A percentile compares a stretch with the other conserved stretches of the same genome.
These are phyloP conservation scores for Betula pendula DNA, from an alignment of 306 rosid genomes.

Conservation along the genomic window DNA sequence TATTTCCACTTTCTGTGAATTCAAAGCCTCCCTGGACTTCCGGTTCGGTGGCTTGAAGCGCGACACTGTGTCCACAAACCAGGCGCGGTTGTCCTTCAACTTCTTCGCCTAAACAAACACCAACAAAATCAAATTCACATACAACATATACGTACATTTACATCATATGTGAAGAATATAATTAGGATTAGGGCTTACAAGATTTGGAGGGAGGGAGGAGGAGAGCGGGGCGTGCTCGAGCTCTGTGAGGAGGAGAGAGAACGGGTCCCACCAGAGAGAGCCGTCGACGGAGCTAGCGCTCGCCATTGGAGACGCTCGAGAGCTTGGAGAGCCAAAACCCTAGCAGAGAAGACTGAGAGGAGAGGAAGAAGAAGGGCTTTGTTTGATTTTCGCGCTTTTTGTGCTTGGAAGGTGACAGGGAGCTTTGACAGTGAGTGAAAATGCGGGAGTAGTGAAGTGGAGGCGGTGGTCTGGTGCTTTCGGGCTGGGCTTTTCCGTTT, in stretches of 20 bases:
- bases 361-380: slow-evolving; percentile 29
- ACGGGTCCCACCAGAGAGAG: slow-evolving; percentile 94
- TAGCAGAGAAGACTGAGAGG: slow-evolving; percentile 11
- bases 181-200: slow-evolving; percentile 45
- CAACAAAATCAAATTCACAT: slow-evolving; percentile 18
- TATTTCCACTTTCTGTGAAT: slow-evolving; percentile 56
- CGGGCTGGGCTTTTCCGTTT: not conserved
- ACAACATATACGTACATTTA: not conserved
- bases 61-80: slow-evolving; percentile 67
- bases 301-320: slow-evolving; percentile 51
- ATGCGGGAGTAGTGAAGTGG: not conserved
- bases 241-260: slow-evolving; percentile 61
- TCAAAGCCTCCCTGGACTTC: slow-evolving; percentile 73
- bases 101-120: slow-evolving; percentile 54
- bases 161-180: not conserved
- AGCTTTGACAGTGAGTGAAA: not conserved
- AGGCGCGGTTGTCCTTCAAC: slow-evolving; percentile 67
- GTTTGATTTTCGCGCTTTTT: slow-evolving; percentile 57
- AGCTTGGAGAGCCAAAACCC: slow-evolving; percentile 36
- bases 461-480: not conserved
- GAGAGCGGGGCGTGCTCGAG: slow-evolving; percentile 70
- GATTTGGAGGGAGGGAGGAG: slow-evolving; percentile 58
- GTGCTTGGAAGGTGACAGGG: not conserved
- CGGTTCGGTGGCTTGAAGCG: slow-evolving; percentile 67
- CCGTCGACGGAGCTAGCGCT: slow-evolving; percentile 58